A percentile compares a stretch with the other conserved stretches of the same genome.
Conservation (phyloP, 805 yeast genomes). For the Spathaspora gorwiae region DNA sequence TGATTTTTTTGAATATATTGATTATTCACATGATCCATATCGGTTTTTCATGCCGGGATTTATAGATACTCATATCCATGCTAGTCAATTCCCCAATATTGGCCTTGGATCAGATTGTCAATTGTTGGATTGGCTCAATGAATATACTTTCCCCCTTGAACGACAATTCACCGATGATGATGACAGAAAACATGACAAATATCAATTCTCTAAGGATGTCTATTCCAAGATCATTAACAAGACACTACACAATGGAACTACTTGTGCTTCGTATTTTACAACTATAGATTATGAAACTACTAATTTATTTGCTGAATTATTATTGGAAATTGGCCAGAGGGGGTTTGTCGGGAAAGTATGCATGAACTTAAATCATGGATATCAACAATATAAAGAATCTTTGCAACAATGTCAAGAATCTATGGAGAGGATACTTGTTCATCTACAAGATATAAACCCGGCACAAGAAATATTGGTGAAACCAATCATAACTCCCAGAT, state of each 20-base stretch:
- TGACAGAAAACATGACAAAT: slow-evolving; percentile 24
- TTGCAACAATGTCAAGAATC: slow-evolving; percentile 49
- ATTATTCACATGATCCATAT: slow-evolving; percentile 30
- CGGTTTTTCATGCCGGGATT: slow-evolving; percentile 60
- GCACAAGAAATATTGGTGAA: slow-evolving; percentile 43
- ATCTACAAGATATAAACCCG: slow-evolving; percentile 53
- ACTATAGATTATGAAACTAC: slow-evolving; percentile 80
- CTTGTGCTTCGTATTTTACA: slow-evolving; percentile 88
- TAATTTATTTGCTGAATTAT: slow-evolving; percentile 67
- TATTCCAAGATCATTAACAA: slow-evolving; percentile 65
- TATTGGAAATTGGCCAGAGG: slow-evolving; percentile 69
- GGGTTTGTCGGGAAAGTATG: slow-evolving; percentile 92
- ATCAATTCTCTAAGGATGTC: slow-evolving; percentile 51
- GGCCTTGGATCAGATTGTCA: slow-evolving; percentile 79
- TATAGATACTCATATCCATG: slow-evolving; percentile 43
- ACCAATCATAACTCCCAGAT: slow-evolving; percentile 87
- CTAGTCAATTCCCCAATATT: slow-evolving; percentile 41
- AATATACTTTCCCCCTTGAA: slow-evolving; percentile 88
- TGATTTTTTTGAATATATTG: slow-evolving; percentile 18
- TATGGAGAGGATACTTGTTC: slow-evolving; percentile 53
- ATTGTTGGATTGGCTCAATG: slow-evolving; percentile 81
- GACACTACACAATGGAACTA: slow-evolving; percentile 78
- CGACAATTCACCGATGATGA: slow-evolving; percentile 43
- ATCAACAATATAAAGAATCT: slow-evolving; percentile 67
- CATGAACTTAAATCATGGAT: slow-evolving; percentile 71